phyloP scores from a whole-genome alignment of 495 filamentous ascomycete species.

The Penicillium lividum region DNA sequence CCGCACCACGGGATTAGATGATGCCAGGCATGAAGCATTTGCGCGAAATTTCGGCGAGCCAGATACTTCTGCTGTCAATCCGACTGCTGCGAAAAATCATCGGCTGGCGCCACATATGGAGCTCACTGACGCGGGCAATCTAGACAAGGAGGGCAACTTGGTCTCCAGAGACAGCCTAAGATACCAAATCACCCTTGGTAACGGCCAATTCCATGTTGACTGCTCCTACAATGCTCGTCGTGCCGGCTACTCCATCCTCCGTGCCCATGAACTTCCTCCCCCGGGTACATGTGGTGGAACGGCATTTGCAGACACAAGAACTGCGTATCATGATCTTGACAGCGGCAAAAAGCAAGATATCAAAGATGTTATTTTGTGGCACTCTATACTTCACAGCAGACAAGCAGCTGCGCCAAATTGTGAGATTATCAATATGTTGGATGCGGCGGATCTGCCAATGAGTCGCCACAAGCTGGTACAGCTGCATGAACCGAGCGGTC shows the following conservation, averaged over 20 bases:
- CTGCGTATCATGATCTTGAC: constrained; percentile 53
- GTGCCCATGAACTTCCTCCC: constrained; percentile 53
- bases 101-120: constrained; percentile 51
- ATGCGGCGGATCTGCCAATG: constrained; percentile 46
- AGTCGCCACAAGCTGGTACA: constrained; percentile 52
- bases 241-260: constrained; percentile 55
- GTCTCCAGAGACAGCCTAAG: no score
- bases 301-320: constrained; percentile 57
- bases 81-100: constrained; percentile 46
- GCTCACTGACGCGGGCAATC: constrained; percentile 55
- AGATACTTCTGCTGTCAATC: constrained; percentile 58
- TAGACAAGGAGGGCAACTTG: no score
- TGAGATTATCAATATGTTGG: constrained; percentile 49
- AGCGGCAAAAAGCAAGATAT: constrained; percentile 37
- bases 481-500: constrained; percentile 51
- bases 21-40: constrained; percentile 54
- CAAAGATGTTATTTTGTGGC: constrained; percentile 52
- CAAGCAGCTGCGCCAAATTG: constrained; percentile 55
- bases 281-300: constrained; percentile 53
- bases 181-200: constrained; percentile 35
- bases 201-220: constrained; percentile 61
- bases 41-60: constrained; percentile 56
- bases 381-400: constrained; percentile 55
- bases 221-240: constrained; percentile 62
- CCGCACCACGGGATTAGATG: constrained; percentile 52